Evolutionary conservation across 228 moss, liverwort and hornwort species (phyloP).

Genomic region (Sphagnum fallax): DNA sequence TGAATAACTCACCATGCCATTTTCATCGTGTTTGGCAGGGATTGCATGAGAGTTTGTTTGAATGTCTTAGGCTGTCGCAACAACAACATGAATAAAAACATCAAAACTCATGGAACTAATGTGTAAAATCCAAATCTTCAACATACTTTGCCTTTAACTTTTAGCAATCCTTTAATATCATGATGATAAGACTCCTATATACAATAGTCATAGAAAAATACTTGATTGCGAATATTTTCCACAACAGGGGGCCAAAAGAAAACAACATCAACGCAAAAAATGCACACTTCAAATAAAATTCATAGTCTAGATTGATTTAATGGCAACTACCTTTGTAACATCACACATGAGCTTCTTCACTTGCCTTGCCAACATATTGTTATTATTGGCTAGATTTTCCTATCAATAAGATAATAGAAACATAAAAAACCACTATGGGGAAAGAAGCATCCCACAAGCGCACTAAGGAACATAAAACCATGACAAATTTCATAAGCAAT

Average conservation of each 20-base stretch:
- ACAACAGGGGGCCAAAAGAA: constrained; percentile 1
- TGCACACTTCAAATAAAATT: constrained; percentile 21
- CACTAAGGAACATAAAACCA: too few species aligned
- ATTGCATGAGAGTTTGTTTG: constrained; percentile 44
- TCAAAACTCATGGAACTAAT: too few species aligned
- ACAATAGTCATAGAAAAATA: constrained; percentile 14
- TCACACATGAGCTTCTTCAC: constrained; percentile 75
- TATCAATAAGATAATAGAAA: constrained; percentile 1
- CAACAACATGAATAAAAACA: neutral
- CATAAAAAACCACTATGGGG: too few species aligned
- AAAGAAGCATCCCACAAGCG: too few species aligned
- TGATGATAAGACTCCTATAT: constrained; percentile 14
- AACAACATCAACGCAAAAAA: constrained; percentile 3
- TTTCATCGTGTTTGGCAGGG: constrained; percentile 36
- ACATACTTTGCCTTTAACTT: too few species aligned
- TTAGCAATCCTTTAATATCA: constrained; percentile 1
- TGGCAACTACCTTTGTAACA: constrained; percentile 67
- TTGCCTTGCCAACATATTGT: constrained; percentile 39
- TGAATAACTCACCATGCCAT: constrained; percentile 8
- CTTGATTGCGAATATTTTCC: constrained; percentile 4
- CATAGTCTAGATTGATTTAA: constrained; percentile 32
- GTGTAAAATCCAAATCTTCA: too few species aligned
- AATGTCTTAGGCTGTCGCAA: constrained; percentile 40
- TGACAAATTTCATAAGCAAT: too few species aligned
- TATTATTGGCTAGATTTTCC: constrained; percentile 62